phyloP scores from a whole-genome alignment of 139 green algal genomes.

The Eudorina sp. region DNA sequence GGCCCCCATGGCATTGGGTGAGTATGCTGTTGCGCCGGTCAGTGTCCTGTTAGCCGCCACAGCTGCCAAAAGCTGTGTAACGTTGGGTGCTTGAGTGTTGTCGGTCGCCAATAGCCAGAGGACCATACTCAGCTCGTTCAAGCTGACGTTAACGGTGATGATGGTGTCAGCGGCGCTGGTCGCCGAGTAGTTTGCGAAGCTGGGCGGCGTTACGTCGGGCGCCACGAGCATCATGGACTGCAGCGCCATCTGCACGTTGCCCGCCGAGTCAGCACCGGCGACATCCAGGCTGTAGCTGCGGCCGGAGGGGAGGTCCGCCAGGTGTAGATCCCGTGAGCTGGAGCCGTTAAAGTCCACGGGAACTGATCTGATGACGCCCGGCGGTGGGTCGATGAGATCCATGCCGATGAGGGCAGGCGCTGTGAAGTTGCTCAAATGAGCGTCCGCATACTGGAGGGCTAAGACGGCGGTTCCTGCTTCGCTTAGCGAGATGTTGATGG shows the following conservation, averaged over 20 bases:
- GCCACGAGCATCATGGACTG: neutral
- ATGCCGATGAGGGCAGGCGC: neutral
- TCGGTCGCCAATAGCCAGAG: constrained; percentile 8
- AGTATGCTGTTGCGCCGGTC: neutral
- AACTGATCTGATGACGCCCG: neutral
- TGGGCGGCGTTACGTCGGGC: constrained; percentile 56
- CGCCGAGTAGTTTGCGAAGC: constrained; percentile 24
- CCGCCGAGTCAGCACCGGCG: constrained; percentile 26
- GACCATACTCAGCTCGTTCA: constrained; percentile 49
- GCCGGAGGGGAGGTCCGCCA: neutral
- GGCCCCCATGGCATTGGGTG: neutral
- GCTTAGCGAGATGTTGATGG: constrained; percentile 35
- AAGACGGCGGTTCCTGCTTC: constrained; percentile 33
- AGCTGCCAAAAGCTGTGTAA: neutral
- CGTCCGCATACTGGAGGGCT: constrained; percentile 22
- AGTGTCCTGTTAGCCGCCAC: neutral
- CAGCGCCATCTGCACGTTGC: constrained; percentile 38
- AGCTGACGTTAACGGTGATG: constrained; percentile 33
- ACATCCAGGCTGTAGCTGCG: constrained; percentile 40
- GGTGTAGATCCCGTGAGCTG: neutral
- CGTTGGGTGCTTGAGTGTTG: neutral
- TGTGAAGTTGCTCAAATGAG: neutral
- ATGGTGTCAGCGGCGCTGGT: constrained; percentile 31
- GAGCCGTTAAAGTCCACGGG: neutral
- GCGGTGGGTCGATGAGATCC: neutral